These are phyloP conservation scores for Phaseolus lunatus DNA, from an alignment of 306 rosid genomes.

Conservation along the genomic window DNA sequence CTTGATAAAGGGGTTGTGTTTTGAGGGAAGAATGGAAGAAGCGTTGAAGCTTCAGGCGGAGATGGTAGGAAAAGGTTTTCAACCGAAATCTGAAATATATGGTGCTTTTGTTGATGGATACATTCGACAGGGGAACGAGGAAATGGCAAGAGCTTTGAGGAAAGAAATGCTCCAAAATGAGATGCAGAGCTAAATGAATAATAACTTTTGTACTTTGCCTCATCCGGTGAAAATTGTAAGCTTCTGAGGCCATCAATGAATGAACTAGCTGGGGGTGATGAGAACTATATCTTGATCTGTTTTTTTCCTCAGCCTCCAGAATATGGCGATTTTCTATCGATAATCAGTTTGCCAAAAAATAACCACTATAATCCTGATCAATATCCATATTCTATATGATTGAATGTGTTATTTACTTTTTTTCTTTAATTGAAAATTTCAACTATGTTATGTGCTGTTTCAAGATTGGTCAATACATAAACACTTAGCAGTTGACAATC, in stretches of 20 bases:
- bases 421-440: too few relatives aligned
- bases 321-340: not conserved
- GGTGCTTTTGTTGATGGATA: constrained; percentile 68
- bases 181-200: constrained; percentile 42
- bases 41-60: constrained; percentile 80
- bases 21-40: constrained; percentile 67
- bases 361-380: too few relatives aligned
- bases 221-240: constrained; percentile 25
- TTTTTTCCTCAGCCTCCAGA: not conserved
- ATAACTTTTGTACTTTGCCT: constrained; percentile 12
- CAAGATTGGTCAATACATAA: too few relatives aligned
- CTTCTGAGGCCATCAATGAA: not conserved
- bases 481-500: too few relatives aligned
- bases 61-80: constrained; percentile 84
- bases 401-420: too few relatives aligned
- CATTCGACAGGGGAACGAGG: constrained; percentile 62
- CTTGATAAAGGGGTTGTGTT: constrained; percentile 68
- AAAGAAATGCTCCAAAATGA: constrained; percentile 66
- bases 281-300: not conserved
- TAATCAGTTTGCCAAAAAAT: not conserved
- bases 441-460: too few relatives aligned
- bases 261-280: constrained; percentile 5
- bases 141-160: constrained; percentile 65
- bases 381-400: too few relatives aligned
- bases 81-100: constrained; percentile 60